phyloP scores from a whole-genome alignment of 257 asterid species.

The Thymus mandschuricus region DNA sequence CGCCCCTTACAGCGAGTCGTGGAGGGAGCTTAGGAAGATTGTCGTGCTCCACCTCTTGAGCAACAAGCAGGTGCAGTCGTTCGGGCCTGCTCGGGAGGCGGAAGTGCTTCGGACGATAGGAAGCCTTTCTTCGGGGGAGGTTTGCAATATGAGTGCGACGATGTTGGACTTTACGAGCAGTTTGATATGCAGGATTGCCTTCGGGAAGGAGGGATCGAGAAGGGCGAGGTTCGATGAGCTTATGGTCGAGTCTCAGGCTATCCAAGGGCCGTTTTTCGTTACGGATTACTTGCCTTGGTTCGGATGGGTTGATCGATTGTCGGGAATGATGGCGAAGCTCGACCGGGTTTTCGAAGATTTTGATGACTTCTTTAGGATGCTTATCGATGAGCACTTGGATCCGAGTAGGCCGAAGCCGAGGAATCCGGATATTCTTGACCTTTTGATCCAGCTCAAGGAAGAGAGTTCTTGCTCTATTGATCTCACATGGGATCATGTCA shows the following conservation, averaged over 20 bases:
- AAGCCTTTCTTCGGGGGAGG: neutral
- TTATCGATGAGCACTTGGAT: slow-evolving; percentile 43
- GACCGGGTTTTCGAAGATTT: slow-evolving; percentile 30
- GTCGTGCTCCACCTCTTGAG: slow-evolving; percentile 44
- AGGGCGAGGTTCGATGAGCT: slow-evolving; percentile 37
- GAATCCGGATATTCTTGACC: slow-evolving; percentile 39
- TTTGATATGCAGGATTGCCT: slow-evolving; percentile 39
- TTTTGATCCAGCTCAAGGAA: slow-evolving; percentile 39
- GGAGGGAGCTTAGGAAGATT: slow-evolving; percentile 45
- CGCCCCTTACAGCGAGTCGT: slow-evolving; percentile 38
- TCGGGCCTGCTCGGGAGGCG: slow-evolving; percentile 34
- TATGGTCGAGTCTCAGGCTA: slow-evolving; percentile 40
- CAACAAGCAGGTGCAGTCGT: slow-evolving; percentile 42
- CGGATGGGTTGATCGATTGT: slow-evolving; percentile 41
- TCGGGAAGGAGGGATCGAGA: slow-evolving; percentile 29
- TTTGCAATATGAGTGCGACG: slow-evolving; percentile 10
- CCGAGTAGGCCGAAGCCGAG: neutral
- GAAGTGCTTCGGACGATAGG: slow-evolving; percentile 25
- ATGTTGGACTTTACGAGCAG: slow-evolving; percentile 28
- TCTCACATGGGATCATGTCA: slow-evolving; percentile 38
- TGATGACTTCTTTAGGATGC: slow-evolving; percentile 39
- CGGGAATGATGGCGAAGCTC: slow-evolving; percentile 43
- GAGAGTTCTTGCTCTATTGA: slow-evolving; percentile 1
- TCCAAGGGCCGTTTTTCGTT: slow-evolving; percentile 40
- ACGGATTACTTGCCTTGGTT: slow-evolving; percentile 43